Conservation (phyloP, 805 yeast species). For the Candida michaelii region DNA sequence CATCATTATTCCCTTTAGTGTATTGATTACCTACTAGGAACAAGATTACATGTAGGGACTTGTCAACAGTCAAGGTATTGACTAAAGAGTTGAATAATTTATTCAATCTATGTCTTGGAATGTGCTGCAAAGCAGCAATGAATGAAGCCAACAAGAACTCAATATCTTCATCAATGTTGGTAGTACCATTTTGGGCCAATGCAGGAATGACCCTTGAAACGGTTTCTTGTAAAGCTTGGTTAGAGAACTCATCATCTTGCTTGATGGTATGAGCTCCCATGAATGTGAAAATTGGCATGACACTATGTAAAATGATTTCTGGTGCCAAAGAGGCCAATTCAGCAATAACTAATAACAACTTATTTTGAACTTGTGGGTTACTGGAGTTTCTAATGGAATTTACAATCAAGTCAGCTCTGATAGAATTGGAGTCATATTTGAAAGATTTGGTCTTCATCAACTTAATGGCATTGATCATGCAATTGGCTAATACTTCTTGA, state of each 20-base stretch:
- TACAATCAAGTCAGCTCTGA: constrained; percentile 88
- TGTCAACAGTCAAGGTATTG: constrained; percentile 65
- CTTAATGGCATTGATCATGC: constrained; percentile 71
- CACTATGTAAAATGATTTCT: constrained; percentile 88
- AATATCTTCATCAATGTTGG: constrained; percentile 29
- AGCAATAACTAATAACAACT: constrained; percentile 79
- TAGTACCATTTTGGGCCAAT: constrained; percentile 46
- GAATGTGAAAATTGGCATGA: constrained; percentile 99
- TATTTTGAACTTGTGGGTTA: constrained; percentile 94
- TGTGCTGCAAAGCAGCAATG: constrained; percentile 91
- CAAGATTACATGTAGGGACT: constrained; percentile 68
- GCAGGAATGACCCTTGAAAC: constrained; percentile 90
- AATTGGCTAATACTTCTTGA: constrained; percentile 85
- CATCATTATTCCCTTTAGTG: constrained; percentile 35
- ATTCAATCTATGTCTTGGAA: constrained; percentile 94
- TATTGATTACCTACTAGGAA: constrained; percentile 82
- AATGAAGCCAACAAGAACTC: constrained; percentile 86
- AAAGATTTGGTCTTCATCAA: constrained; percentile 42
- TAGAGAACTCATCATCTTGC: constrained; percentile 95
- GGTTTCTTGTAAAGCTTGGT: constrained; percentile 89
- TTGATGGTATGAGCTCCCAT: constrained; percentile 98
- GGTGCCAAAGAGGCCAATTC: constrained; percentile 87
- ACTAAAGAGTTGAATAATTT: constrained; percentile 77
- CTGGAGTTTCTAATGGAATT: constrained; percentile 85
- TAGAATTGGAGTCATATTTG: constrained; percentile 57